Conservation (phyloP, 139 green algal genomes). For the Asterochloris sp. region DNA sequence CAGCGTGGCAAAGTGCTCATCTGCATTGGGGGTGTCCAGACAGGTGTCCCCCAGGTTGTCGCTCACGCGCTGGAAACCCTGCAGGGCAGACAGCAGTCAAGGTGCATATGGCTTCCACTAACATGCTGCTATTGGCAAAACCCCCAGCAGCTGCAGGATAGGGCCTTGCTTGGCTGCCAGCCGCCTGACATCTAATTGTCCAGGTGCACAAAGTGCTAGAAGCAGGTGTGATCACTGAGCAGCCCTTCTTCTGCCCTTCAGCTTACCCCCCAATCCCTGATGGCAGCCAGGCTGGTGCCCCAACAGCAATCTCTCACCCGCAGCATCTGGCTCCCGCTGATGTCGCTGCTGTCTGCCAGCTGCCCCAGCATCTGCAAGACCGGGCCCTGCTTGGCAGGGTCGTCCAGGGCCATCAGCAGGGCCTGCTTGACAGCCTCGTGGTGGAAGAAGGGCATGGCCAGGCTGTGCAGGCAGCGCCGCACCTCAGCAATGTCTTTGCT, state of each 20-base stretch:
- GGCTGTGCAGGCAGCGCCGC: slow-evolving; percentile 39
- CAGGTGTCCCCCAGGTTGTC: slow-evolving; percentile 64
- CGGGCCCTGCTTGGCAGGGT: neutral
- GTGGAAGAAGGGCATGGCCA: slow-evolving; percentile 78
- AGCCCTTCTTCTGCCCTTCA: too few relatives aligned
- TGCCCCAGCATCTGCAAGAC: slow-evolving; percentile 56
- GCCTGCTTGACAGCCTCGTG: slow-evolving; percentile 79
- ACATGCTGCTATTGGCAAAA: too few relatives aligned
- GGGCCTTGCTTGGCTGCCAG: too few relatives aligned
- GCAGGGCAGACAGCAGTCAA: neutral
- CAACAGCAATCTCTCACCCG: slow-evolving; percentile 32
- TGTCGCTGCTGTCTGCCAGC: slow-evolving; percentile 52
- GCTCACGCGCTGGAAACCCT: slow-evolving; percentile 63
- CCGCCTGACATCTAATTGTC: too few relatives aligned
- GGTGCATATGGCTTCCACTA: too few relatives aligned
- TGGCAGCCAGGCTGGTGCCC: too few relatives aligned
- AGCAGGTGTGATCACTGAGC: too few relatives aligned
- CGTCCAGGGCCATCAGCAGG: slow-evolving; percentile 46
- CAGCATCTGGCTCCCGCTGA: slow-evolving; percentile 61
- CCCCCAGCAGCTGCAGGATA: too few relatives aligned
- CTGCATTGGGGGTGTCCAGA: slow-evolving; percentile 69
- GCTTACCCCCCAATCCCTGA: too few relatives aligned
- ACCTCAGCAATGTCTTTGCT: slow-evolving; percentile 52
- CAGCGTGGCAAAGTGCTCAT: slow-evolving; percentile 31
- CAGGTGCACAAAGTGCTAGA: too few relatives aligned